Conservation (phyloP, 805 yeast genomes). For the Tetrapisispora namnaoensis region DNA sequence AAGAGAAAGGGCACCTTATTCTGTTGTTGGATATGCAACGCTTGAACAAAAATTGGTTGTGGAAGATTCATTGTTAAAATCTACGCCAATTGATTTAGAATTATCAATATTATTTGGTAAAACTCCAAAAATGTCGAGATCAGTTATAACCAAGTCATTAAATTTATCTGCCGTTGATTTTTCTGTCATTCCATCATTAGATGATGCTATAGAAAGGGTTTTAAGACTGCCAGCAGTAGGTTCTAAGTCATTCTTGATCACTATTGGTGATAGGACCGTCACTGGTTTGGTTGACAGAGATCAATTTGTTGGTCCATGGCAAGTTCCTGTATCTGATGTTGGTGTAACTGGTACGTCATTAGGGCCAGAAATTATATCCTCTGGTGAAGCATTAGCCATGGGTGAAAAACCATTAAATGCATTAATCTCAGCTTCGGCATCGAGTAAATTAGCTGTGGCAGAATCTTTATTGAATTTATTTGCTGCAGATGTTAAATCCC, state of each 20-base stretch:
- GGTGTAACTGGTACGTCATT: constrained; percentile 90
- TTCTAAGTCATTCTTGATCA: constrained; percentile 85
- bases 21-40: constrained; percentile 92
- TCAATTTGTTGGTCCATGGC: constrained; percentile 99
- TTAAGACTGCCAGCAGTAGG: constrained; percentile 89
- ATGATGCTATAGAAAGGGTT: constrained; percentile 71
- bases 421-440: constrained; percentile 75
- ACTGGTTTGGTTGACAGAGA: constrained; percentile 96
- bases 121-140: constrained; percentile 89
- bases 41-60: constrained; percentile 73
- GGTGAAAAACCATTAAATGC: constrained; percentile 95
- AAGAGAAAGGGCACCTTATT: constrained; percentile 93
- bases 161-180: constrained; percentile 33
- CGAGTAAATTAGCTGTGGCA: constrained; percentile 92
- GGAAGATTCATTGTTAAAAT: constrained; percentile 64
- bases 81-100: constrained; percentile 89
- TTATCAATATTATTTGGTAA: constrained; percentile 94
- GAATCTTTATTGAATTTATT: constrained; percentile 81
- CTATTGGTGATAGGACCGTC: constrained; percentile 98
- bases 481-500: constrained; percentile 77
- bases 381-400: constrained; percentile 98
- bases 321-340: constrained; percentile 96
- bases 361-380: constrained; percentile 55
- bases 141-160: constrained; percentile 54
- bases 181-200: constrained; percentile 32